Conservation (phyloP, 2,329 filamentous ascomycete species). For the Emericellopsis cladophorae region DNA sequence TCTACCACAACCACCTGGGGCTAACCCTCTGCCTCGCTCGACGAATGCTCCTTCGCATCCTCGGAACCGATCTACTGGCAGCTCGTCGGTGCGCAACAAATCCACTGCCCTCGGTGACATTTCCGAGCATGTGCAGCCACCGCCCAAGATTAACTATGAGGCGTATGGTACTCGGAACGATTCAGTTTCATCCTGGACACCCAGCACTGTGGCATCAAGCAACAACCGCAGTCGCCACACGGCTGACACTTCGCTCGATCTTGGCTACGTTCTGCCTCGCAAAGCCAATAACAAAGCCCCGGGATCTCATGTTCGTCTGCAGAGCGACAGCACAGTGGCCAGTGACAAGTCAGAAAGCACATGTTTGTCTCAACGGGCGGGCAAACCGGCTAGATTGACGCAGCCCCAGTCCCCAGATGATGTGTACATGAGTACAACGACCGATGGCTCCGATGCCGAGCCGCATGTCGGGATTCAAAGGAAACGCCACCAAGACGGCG, state of each 20-base stretch:
- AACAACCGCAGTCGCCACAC: conserved; percentile 28
- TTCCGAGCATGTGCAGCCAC: conserved; percentile 18
- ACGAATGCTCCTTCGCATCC: conserved; percentile 2
- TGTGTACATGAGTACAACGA: conserved; percentile 9
- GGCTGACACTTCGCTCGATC: conserved; percentile 31
- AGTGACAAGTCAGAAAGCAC: neutral
- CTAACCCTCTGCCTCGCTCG: neutral
- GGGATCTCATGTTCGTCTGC: neutral
- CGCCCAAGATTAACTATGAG: neutral
- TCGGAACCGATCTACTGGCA: conserved; percentile 10
- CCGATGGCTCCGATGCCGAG: conserved; percentile 15
- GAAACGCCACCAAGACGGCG: conserved; percentile 5
- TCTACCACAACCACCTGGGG: neutral
- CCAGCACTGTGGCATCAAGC: conserved; percentile 25
- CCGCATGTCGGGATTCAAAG: conserved; percentile 10
- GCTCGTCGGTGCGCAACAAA: conserved; percentile 3
- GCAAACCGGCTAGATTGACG: neutral
- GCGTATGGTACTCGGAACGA: neutral
- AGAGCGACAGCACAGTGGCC: neutral
- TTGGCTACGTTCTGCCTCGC: conserved; percentile 7
- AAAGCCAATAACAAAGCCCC: conserved; percentile 2
- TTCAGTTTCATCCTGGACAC: conserved; percentile 19
- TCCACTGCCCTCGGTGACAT: conserved; percentile 16
- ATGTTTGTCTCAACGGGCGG: neutral
- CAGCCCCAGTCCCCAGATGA: neutral